Conservation (phyloP, 2,329 filamentous ascomycete species). For the Niveomyces coronatus region DNA sequence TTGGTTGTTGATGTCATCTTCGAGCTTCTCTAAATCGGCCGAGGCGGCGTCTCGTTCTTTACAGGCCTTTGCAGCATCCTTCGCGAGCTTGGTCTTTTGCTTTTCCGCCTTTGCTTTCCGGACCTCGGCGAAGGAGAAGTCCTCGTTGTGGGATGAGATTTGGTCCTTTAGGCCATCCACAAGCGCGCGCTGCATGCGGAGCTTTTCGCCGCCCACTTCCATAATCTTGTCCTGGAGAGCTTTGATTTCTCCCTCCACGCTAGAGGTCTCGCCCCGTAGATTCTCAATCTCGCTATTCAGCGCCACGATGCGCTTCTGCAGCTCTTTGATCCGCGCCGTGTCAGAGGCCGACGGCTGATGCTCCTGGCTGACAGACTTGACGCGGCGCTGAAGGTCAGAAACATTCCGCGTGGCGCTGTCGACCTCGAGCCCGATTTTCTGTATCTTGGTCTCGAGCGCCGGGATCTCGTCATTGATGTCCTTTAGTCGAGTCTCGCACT, state of each 20-base stretch:
- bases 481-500: slow-evolving; percentile 64
- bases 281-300: slow-evolving; percentile 71
- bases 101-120: slow-evolving; percentile 90
- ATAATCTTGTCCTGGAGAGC: slow-evolving; percentile 92
- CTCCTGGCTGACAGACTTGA: slow-evolving; percentile 74
- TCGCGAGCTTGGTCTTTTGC: slow-evolving; percentile 76
- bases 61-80: slow-evolving; percentile 66
- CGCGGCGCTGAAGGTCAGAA: slow-evolving; percentile 69
- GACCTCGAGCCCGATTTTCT: slow-evolving; percentile 81
- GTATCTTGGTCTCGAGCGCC: slow-evolving; percentile 76
- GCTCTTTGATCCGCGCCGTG: slow-evolving; percentile 56
- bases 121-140: slow-evolving; percentile 77
- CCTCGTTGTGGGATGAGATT: slow-evolving; percentile 69
- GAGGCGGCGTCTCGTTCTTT: slow-evolving; percentile 66
- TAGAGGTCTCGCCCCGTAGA: slow-evolving; percentile 75
- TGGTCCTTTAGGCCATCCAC: slow-evolving; percentile 84
- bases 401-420: slow-evolving; percentile 81
- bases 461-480: slow-evolving; percentile 71
- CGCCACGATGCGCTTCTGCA: slow-evolving; percentile 69
- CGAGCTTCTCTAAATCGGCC: slow-evolving; percentile 65
- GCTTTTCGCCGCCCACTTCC: slow-evolving; percentile 90
- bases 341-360: slow-evolving; percentile 74
- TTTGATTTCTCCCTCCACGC: slow-evolving; percentile 88
- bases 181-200: slow-evolving; percentile 80
- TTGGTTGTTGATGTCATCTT: slow-evolving; percentile 70